These are phyloP conservation scores for Geotrichum reessii DNA, from an alignment of 1,139 yeast genomes.

Conservation along the genomic window DNA sequence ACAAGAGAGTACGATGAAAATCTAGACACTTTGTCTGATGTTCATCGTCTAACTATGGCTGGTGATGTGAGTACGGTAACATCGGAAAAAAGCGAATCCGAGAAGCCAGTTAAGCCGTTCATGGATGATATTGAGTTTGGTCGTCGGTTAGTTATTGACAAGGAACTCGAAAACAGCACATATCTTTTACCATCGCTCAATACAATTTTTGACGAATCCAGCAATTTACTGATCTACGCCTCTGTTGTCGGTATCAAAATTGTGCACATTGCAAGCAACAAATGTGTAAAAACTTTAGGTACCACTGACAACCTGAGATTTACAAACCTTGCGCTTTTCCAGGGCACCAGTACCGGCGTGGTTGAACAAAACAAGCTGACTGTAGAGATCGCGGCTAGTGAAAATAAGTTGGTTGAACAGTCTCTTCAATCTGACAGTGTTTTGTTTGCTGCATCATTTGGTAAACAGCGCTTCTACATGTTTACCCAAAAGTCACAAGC, in stretches of 20 bases:
- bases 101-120: not conserved
- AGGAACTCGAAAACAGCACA: slow-evolving; percentile 25
- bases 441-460: slow-evolving; percentile 36
- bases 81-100: not conserved
- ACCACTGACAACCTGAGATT: slow-evolving; percentile 35
- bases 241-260: slow-evolving; percentile 38
- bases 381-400: slow-evolving; percentile 39
- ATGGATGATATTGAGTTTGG: slow-evolving; percentile 33
- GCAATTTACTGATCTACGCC: slow-evolving; percentile 37
- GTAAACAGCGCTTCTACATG: slow-evolving; percentile 35
- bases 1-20: slow-evolving; percentile 37
- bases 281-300: slow-evolving; percentile 35
- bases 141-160: slow-evolving; percentile 32
- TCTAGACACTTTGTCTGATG: slow-evolving; percentile 27
- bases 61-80: slow-evolving; percentile 16
- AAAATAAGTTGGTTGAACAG: slow-evolving; percentile 38
- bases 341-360: slow-evolving; percentile 29
- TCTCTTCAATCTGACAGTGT: slow-evolving; percentile 36
- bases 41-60: slow-evolving; percentile 31
- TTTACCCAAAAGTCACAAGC: slow-evolving; percentile 31
- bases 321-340: slow-evolving; percentile 32
- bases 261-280: slow-evolving; percentile 34
- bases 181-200: slow-evolving; percentile 19
- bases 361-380: slow-evolving; percentile 28
- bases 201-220: slow-evolving; percentile 37